Conservation (phyloP, 129 eudicot genomes). For the Lonicera japonica region DNA sequence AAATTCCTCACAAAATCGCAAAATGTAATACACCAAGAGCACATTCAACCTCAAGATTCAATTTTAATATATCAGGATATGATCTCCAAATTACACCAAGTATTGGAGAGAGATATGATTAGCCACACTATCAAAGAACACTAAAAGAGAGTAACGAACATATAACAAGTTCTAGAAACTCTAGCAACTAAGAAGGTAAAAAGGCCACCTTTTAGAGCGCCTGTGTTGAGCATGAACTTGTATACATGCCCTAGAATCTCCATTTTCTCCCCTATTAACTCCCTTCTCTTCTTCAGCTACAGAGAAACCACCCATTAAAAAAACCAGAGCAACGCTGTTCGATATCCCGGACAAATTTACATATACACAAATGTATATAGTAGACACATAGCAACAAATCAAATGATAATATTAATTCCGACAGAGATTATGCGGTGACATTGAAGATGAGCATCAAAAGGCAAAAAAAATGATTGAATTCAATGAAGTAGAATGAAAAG, state of each 20-base stretch:
- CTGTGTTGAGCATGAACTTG: conserved; percentile 43
- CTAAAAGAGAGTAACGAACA: no score
- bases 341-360: neutral
- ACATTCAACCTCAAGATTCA: no score
- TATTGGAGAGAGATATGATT: no score
- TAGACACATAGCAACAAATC: neutral
- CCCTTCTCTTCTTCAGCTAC: conserved; percentile 25
- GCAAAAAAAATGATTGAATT: conserved; percentile 1
- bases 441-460: conserved; percentile 6
- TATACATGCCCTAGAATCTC: conserved; percentile 15
- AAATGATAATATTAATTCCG: conserved; percentile 18
- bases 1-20: no score
- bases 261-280: conserved; percentile 16
- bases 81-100: no score
- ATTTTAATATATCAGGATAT: no score
- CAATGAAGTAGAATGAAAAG: neutral
- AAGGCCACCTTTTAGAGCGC: conserved; percentile 59
- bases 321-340: neutral
- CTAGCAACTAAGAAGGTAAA: neutral
- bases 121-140: no score
- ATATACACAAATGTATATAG: neutral
- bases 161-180: no score
- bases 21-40: no score
- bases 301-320: conserved; percentile 37
- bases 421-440: conserved; percentile 16